Evolutionary conservation across 768 basidiomycete species (phyloP).

Genomic region (Phaeotremella skinneri): DNA sequence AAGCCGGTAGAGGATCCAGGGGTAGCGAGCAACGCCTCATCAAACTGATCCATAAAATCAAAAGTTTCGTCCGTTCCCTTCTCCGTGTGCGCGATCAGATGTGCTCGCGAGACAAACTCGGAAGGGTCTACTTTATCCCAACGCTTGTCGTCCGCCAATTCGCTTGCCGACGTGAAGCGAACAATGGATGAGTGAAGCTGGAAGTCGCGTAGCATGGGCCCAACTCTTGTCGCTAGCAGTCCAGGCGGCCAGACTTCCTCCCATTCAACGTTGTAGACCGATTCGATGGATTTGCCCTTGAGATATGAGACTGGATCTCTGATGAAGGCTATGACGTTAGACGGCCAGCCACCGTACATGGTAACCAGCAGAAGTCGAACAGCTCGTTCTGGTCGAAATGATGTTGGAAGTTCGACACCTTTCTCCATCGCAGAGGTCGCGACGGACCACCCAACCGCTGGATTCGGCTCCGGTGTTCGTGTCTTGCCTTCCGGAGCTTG

Average conservation of each 20-base stretch:
- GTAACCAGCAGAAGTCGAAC: conserved; percentile 32
- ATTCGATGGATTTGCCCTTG: conserved; percentile 56
- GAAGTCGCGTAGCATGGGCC: conserved; percentile 64
- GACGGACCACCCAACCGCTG: conserved; percentile 25
- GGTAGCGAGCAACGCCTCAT: background rate
- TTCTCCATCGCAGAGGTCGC: conserved; percentile 16
- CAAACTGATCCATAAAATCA: conserved; percentile 22
- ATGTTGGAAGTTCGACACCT: conserved; percentile 41
- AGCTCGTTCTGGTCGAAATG: conserved; percentile 22
- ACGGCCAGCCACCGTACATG: conserved; percentile 86
- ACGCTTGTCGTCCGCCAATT: conserved; percentile 63
- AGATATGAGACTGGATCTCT: conserved; percentile 68
- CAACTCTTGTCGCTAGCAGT: conserved; percentile 62
- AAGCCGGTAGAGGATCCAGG: too few species aligned
- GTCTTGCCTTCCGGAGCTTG: conserved; percentile 67
- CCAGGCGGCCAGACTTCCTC: conserved; percentile 65
- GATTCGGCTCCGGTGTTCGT: conserved; percentile 22
- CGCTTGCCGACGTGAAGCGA: conserved; percentile 63
- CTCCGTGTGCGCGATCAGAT: conserved; percentile 36
- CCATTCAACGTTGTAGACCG: conserved; percentile 72
- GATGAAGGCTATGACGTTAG: conserved; percentile 78
- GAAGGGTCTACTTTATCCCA: conserved; percentile 59
- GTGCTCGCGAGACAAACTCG: conserved; percentile 34
- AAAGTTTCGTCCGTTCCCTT: conserved; percentile 10
- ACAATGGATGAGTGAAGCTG: conserved; percentile 72